phyloP scores from a whole-genome alignment of 1,139 yeast species.

The Sugiyamaella grinbergsii region DNA sequence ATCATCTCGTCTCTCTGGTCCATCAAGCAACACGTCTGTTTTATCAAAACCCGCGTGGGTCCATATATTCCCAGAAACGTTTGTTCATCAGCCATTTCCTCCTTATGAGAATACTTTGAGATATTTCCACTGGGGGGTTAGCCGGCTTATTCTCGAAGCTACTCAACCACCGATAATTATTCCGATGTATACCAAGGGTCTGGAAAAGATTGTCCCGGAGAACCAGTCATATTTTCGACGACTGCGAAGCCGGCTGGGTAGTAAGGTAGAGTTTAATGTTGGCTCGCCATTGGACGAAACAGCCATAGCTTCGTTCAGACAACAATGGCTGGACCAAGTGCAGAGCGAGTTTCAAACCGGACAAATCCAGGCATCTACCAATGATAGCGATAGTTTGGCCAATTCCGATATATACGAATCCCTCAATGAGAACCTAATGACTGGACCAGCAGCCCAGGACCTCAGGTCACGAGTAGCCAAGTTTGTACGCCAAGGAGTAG shows the following conservation, averaged over 20 bases:
- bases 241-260: constrained; percentile 68
- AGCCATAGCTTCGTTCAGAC: constrained; percentile 60
- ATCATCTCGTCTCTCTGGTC: not conserved
- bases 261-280: constrained; percentile 65
- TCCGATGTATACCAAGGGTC: constrained; percentile 87
- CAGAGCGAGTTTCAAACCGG: constrained; percentile 4
- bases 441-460: constrained; percentile 62
- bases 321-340: constrained; percentile 68
- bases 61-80: constrained; percentile 94
- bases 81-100: constrained; percentile 79
- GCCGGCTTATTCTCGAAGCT: constrained; percentile 79
- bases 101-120: constrained; percentile 86
- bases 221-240: constrained; percentile 40
- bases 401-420: constrained; percentile 43
- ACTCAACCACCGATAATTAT: constrained; percentile 82
- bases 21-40: constrained; percentile 7
- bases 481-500: constrained; percentile 64
- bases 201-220: constrained; percentile 88
- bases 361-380: not conserved
- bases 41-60: constrained; percentile 56
- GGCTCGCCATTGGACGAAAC: constrained; percentile 72
- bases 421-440: constrained; percentile 59
- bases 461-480: constrained; percentile 73
- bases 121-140: constrained; percentile 94
- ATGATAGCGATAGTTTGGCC: not conserved